Evolutionary conservation across 179 eudicot genomes (phyloP).

Genomic region (Nepenthes alata): DNA sequence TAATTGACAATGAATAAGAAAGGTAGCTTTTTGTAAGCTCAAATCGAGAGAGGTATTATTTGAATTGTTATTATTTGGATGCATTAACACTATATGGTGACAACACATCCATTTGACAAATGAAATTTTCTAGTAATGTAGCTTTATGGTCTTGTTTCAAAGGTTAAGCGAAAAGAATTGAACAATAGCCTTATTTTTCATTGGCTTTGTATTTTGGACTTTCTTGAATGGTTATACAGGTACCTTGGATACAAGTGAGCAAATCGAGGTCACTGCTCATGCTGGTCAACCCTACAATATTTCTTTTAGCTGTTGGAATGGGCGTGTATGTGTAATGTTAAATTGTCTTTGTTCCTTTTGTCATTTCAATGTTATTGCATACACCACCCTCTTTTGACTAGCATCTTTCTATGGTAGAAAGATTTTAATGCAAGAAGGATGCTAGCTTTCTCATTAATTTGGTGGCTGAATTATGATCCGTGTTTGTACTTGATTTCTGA

Average conservation of each 20-base stretch:
- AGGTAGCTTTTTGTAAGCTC: too few relatives aligned
- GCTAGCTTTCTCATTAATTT: neutral
- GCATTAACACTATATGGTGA: too few relatives aligned
- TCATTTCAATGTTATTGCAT: neutral
- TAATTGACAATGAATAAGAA: too few relatives aligned
- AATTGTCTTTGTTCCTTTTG: constrained; percentile 1
- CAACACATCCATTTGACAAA: neutral
- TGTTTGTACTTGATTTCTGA: too few relatives aligned
- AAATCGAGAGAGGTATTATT: too few relatives aligned
- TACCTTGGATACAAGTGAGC: constrained; percentile 95
- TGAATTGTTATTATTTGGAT: too few relatives aligned
- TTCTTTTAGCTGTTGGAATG: constrained; percentile 60
- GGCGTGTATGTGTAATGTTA: constrained; percentile 55
- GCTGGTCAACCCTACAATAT: constrained; percentile 66
- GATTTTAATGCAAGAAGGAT: too few relatives aligned
- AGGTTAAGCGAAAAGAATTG: neutral
- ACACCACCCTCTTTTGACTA: too few relatives aligned
- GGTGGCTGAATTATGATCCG: neutral
- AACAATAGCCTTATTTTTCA: neutral
- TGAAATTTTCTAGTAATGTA: neutral
- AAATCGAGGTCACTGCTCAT: constrained; percentile 78
- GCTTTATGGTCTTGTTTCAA: neutral
- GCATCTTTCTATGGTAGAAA: too few relatives aligned
- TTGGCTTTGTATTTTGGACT: neutral
- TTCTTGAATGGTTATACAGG: constrained; percentile 27